phyloP scores from a whole-genome alignment of 805 yeast species.

The Cyberlindnera petersonii region DNA sequence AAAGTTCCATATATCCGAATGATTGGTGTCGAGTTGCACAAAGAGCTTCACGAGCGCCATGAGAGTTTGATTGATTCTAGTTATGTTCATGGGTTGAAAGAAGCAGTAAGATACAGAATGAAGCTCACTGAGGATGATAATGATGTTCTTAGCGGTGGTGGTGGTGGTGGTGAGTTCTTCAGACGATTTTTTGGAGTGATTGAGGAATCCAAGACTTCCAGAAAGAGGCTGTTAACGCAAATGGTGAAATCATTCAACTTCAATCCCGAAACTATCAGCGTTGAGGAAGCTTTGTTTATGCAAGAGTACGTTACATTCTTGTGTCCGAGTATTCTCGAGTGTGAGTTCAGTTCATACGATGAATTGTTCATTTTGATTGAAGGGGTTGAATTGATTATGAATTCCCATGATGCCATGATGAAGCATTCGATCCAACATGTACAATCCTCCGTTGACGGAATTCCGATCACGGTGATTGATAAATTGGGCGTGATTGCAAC shows the following conservation, averaged over 20 bases:
- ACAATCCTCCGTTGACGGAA: background rate
- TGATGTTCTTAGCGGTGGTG: slow-evolving; percentile 7
- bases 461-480: background rate
- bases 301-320: slow-evolving; percentile 32
- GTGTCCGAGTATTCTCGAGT: slow-evolving; percentile 36
- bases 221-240: slow-evolving; percentile 38
- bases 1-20: slow-evolving; percentile 37
- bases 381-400: slow-evolving; percentile 34
- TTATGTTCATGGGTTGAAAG: slow-evolving; percentile 57
- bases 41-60: slow-evolving; percentile 55
- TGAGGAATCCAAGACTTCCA: slow-evolving; percentile 35
- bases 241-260: slow-evolving; percentile 31
- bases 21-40: slow-evolving; percentile 51
- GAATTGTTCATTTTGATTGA: slow-evolving; percentile 45
- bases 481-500: background rate
- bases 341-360: slow-evolving; percentile 42
- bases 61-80: slow-evolving; percentile 68
- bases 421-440: slow-evolving; percentile 2
- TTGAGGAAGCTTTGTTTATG: slow-evolving; percentile 13
- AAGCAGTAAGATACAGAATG: slow-evolving; percentile 46
- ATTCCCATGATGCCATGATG: slow-evolving; percentile 9
- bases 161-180: slow-evolving; percentile 30
- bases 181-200: slow-evolving; percentile 40
- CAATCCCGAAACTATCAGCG: slow-evolving; percentile 26
- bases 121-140: slow-evolving; percentile 20